Evolutionary conservation across 306 rosid species (phyloP).

Genomic region (Hippophae rhamnoides): DNA sequence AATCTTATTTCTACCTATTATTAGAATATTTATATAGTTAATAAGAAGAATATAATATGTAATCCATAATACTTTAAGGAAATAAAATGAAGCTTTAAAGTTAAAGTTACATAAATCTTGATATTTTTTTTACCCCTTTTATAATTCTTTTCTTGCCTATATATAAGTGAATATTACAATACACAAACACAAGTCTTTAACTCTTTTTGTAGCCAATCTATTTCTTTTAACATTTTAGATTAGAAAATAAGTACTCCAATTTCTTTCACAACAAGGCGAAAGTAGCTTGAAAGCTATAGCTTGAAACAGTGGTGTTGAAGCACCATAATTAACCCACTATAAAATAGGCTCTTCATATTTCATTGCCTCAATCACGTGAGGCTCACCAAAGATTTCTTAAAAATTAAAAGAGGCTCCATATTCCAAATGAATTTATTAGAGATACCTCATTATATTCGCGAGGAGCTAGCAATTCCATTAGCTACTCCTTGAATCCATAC

Average conservation of each 20-base stretch:
- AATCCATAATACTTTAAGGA: background rate
- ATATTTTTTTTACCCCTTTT: background rate
- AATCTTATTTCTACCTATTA: background rate
- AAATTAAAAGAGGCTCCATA: background rate
- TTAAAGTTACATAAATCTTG: background rate
- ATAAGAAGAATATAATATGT: background rate
- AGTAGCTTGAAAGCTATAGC: background rate
- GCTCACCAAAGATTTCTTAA: background rate
- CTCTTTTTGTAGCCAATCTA: background rate
- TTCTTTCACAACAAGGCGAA: no score
- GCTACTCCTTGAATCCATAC: background rate
- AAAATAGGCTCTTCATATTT: no score
- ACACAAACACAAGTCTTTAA: background rate
- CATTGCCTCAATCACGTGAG: background rate
- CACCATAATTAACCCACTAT: background rate
- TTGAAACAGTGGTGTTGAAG: background rate
- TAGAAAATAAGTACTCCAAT: no score
- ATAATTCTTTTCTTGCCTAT: background rate
- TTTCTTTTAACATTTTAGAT: background rate
- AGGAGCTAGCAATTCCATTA: background rate
- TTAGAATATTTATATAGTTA: background rate
- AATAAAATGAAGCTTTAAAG: background rate
- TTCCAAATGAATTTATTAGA: background rate
- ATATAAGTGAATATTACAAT: background rate
- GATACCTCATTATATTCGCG: background rate